Conservation (phyloP, 1,284 basidiomycete species). For the Apiotrichum gracile region DNA sequence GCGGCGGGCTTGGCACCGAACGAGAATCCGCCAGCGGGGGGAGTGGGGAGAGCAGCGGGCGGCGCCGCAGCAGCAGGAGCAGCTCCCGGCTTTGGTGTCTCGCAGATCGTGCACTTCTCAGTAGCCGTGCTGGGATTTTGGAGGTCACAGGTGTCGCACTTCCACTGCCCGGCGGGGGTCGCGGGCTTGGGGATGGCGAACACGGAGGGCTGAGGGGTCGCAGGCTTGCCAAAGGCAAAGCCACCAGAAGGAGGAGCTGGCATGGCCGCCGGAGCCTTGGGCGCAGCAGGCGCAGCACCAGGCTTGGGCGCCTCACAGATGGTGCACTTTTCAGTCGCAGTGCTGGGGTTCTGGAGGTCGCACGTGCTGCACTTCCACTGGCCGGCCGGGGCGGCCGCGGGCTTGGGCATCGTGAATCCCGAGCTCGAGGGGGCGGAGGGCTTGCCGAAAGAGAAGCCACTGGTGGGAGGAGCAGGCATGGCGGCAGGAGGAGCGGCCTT, state of each 20-base stretch:
- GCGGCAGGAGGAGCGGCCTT: background rate
- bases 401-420: background rate
- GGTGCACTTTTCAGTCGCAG: conserved; percentile 52
- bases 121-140: conserved; percentile 49
- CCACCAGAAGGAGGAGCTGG: conserved; percentile 4
- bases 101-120: conserved; percentile 54
- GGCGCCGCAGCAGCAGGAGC: background rate
- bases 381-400: conserved; percentile 2
- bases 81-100: conserved; percentile 39
- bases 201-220: background rate
- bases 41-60: background rate
- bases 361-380: conserved; percentile 53
- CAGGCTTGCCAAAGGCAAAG: conserved; percentile 2
- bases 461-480: background rate
- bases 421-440: background rate
- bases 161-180: conserved; percentile 45
- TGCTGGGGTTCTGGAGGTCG: conserved; percentile 50
- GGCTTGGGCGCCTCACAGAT: conserved; percentile 52
- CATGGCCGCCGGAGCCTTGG: background rate
- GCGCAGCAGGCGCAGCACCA: background rate
- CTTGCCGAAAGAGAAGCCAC: background rate
- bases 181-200: conserved; percentile 8
- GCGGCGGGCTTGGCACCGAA: background rate
- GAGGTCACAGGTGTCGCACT: conserved; percentile 51
- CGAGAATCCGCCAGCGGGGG: conserved; percentile 6